These are phyloP conservation scores for Colletotrichum destructivum DNA, from an alignment of 2,329 filamentous ascomycete species.

Conservation along the genomic window DNA sequence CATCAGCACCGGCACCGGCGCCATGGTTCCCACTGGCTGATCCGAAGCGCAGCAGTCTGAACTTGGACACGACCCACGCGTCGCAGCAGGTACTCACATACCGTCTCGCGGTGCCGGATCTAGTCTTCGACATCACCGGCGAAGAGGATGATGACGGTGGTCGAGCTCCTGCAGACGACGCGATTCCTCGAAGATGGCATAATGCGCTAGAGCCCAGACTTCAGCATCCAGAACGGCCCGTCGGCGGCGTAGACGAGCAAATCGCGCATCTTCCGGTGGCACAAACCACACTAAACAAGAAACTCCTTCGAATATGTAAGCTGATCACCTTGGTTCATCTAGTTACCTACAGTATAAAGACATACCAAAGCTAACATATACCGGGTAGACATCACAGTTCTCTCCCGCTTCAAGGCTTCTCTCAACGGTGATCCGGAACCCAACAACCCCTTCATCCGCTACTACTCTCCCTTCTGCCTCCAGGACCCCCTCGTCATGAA, in stretches of 20 bases:
- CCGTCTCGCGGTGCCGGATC: conserved; percentile 43
- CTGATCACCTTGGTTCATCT: background rate
- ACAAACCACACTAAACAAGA: conserved; percentile 60
- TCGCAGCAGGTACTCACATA: conserved; percentile 48
- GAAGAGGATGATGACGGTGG: background rate
- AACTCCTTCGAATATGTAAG: conserved; percentile 53
- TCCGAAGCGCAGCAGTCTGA: conserved; percentile 43
- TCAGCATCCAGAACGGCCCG: conserved; percentile 8
- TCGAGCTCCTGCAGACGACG: background rate
- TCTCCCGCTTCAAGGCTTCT: conserved; percentile 66
- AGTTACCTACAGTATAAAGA: background rate
- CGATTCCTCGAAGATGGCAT: conserved; percentile 1
- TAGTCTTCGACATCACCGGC: conserved; percentile 38
- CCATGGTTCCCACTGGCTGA: conserved; percentile 11
- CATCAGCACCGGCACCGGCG: background rate
- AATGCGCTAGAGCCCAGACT: background rate
- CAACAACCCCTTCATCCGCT: conserved; percentile 61
- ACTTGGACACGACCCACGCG: conserved; percentile 49
- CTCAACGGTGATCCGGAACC: conserved; percentile 64
- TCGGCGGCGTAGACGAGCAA: conserved; percentile 49
- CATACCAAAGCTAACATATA: conserved; percentile 1
- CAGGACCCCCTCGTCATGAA: conserved; percentile 66
- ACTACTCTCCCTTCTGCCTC: conserved; percentile 63
- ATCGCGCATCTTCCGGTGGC: conserved; percentile 59
- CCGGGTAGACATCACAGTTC: conserved; percentile 61